Percentiles rank a stretch among this genome's conserved stretches.
Evolutionary conservation across 73 alveolate genomes (phyloP).

Genomic region (Paramecium caudatum): DNA sequence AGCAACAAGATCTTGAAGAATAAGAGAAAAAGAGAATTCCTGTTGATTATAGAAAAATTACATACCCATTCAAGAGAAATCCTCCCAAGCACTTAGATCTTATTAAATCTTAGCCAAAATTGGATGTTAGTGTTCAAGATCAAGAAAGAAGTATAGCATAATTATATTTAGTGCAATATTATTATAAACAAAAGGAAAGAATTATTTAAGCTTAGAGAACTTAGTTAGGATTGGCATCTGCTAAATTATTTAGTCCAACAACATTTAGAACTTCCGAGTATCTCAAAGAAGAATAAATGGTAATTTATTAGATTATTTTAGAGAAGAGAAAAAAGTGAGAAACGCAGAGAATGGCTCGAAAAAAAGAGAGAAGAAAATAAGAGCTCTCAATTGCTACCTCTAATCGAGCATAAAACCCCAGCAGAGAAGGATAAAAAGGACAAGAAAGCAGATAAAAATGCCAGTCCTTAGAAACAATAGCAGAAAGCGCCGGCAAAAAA

Average conservation of each 20-base stretch:
- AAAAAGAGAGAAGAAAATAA: slow-evolving; percentile 17
- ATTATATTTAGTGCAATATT: not conserved
- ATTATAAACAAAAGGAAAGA: slow-evolving; percentile 27
- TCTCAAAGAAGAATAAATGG: not conserved
- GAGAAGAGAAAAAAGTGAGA: slow-evolving; percentile 7
- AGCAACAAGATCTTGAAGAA: not conserved
- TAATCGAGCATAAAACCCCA: not conserved
- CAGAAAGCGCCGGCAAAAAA: slow-evolving; percentile 35
- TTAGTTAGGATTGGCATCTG: not conserved
- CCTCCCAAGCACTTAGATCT: slow-evolving; percentile 1
- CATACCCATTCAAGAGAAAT: not conserved
- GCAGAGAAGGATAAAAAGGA: not conserved
- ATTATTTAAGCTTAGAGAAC: not conserved
- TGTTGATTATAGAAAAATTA: slow-evolving; percentile 14
- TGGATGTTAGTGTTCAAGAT: not conserved
- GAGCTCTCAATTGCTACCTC: not conserved
- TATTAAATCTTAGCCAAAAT: slow-evolving; percentile 41
- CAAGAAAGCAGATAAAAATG: not conserved
- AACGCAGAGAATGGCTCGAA: not conserved
- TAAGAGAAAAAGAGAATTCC: slow-evolving; percentile 32
- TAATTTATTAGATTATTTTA: not conserved
- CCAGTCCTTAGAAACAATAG: slow-evolving; percentile 24
- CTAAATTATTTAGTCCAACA: not conserved
- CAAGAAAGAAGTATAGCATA: not conserved
- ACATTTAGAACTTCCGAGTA: not conserved